phyloP scores from a whole-genome alignment of 2,329 filamentous ascomycete genomes.

The Diaporthe citri region DNA sequence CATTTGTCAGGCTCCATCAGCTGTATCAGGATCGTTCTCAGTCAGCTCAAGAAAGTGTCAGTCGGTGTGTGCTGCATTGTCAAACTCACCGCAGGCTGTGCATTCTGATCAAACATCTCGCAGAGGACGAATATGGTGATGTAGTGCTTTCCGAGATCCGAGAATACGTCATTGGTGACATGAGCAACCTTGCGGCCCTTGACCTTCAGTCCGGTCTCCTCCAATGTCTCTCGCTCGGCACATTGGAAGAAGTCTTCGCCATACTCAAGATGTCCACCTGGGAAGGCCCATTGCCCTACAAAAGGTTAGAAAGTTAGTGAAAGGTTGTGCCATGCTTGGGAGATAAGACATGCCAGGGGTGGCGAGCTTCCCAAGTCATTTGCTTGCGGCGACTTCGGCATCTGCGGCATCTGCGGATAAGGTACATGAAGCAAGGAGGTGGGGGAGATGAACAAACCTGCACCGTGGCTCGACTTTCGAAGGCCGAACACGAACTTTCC shows the following conservation, averaged over 20 bases:
- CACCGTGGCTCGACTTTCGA: constrained; percentile 62
- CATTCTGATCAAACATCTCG: constrained; percentile 58
- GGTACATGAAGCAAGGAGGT: not conserved
- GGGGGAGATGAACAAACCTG: constrained; percentile 53
- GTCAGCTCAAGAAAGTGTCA: not conserved
- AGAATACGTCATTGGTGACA: constrained; percentile 77
- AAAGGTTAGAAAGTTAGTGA: not conserved
- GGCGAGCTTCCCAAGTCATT: not conserved
- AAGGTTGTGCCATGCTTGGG: not conserved
- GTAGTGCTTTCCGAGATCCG: constrained; percentile 74
- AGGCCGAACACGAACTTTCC: constrained; percentile 62
- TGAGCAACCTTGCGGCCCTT: constrained; percentile 65
- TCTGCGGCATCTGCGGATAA: constrained; percentile 25
- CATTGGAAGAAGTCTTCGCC: constrained; percentile 73
- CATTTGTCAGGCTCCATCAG: constrained; percentile 65
- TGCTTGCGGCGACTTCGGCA: constrained; percentile 18
- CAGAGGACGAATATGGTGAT: constrained; percentile 78
- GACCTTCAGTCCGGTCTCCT: constrained; percentile 77
- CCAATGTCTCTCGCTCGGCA: constrained; percentile 74
- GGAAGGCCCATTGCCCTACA: constrained; percentile 67
- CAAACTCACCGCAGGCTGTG: constrained; percentile 65
- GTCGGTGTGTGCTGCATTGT: not conserved
- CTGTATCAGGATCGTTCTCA: constrained; percentile 44
- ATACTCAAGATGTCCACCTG: constrained; percentile 82
- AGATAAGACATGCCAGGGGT: constrained; percentile 12